These are phyloP conservation scores for Limonium bicolor DNA, from an alignment of 148 eudicot species.

Conservation along the genomic window DNA sequence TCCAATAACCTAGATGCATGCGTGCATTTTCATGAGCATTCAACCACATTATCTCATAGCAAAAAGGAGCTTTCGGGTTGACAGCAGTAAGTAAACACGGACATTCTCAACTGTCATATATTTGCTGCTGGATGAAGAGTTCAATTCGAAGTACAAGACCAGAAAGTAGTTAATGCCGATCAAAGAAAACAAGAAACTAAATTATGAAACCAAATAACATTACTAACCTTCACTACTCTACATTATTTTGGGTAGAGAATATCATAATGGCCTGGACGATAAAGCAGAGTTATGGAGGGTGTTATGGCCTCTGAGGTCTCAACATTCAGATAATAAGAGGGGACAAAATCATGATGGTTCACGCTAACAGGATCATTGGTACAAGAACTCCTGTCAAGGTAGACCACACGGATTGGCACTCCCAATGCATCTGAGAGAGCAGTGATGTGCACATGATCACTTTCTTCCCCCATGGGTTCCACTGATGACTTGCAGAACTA, in stretches of 20 bases:
- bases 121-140: too few species aligned
- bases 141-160: too few species aligned
- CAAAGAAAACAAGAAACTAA: too few species aligned
- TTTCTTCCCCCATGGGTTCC: conserved; percentile 99
- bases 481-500: conserved; percentile 98
- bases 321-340: conserved; percentile 16
- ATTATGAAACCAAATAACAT: too few species aligned
- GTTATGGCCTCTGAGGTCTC: conserved; percentile 20
- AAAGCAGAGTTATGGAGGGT: conserved; percentile 63
- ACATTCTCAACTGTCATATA: too few species aligned
- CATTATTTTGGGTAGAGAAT: conserved; percentile 65
- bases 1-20: too few species aligned
- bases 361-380: conserved; percentile 53
- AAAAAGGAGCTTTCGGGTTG: too few species aligned
- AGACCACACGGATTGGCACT: conserved; percentile 80
- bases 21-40: too few species aligned
- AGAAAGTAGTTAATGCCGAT: too few species aligned
- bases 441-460: conserved; percentile 91
- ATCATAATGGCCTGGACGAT: conserved; percentile 97
- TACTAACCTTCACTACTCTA: too few species aligned
- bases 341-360: conserved; percentile 90
- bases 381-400: conserved; percentile 80
- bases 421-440: conserved; percentile 91
- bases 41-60: too few species aligned
- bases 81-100: too few species aligned